Conservation (phyloP, 139 green algal species). For the Volvox reticuliferus region DNA sequence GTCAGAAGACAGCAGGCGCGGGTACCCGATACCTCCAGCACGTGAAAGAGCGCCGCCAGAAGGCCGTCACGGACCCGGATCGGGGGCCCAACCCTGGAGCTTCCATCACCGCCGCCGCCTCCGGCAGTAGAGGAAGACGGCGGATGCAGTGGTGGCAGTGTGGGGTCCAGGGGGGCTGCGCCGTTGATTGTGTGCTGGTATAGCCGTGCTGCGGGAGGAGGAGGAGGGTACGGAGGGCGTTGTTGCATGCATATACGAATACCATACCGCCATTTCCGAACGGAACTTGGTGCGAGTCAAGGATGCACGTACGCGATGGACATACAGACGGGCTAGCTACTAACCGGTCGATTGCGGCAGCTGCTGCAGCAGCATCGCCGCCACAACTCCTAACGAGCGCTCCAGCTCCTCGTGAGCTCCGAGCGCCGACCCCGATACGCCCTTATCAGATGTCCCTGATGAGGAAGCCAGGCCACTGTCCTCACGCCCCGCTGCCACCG, state of each 20-base stretch:
- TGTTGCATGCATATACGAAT: too few relatives aligned
- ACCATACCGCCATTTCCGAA: too few relatives aligned
- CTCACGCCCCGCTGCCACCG: not conserved
- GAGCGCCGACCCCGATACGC: not conserved
- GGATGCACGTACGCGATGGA: too few relatives aligned
- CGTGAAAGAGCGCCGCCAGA: conserved; percentile 44
- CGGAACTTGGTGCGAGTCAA: too few relatives aligned
- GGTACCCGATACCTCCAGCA: not conserved
- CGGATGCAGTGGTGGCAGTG: not conserved
- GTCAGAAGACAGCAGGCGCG: not conserved
- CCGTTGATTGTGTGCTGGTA: conserved; percentile 30
- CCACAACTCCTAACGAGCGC: not conserved
- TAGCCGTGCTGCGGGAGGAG: not conserved
- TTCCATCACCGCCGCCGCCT: not conserved
- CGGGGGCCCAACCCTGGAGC: not conserved
- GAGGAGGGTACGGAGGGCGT: not conserved
- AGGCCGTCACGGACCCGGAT: conserved; percentile 16
- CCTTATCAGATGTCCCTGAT: too few relatives aligned
- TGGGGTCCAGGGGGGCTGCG: not conserved
- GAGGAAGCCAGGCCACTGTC: too few relatives aligned
- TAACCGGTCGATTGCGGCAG: not conserved
- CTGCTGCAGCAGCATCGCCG: conserved; percentile 30
- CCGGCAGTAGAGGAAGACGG: not conserved
- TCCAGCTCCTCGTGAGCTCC: not conserved
- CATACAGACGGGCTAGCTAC: too few relatives aligned